Base-by-base conservation (phyloP, 179 eudicot genomes). In the Corrigiola litoralis region DNA sequence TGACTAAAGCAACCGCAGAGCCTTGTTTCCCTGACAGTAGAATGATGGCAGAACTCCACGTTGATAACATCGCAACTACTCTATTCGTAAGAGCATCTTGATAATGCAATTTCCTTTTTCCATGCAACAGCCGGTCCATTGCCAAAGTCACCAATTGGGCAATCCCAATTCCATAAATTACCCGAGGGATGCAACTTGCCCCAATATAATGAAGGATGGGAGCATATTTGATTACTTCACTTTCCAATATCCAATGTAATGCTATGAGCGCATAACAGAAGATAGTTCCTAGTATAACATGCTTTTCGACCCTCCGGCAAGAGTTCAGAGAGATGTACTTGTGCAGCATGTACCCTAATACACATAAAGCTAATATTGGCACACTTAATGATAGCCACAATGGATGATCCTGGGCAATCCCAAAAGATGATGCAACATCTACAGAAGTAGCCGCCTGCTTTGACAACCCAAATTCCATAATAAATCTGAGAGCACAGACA, bases 21-120 rank as follows among this genome's bases (percentile, higher is more conserved):
- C 99, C 99, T 80, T 90, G 99, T 73, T 77, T 94, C 48, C 97
- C 99, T 40, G 88, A 86, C 21, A 94, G 76, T 33, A 90, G 67
- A 46, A 94, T 82, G 56, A 91, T 67, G 31, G 89, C 78, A 60
- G 96, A 79, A 73, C 96, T 86, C 84, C 87, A 94, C 9, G 91
- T 80, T 61, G 87, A 84, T 73, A 90, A 29, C 92, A 91, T 76
- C 61, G 88, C 81, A 48, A 85, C 81, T 48, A 75, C 77, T 77
- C 79, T 84, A 61, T 55, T 44, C 56, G 70, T 31, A 52, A 85
- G 79, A 49, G 63, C 73, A 44, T 80, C 81, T 74, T 74, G 84
- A 72, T 60, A 65, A 68, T 76, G 69, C 33, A 60, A 53, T 20
- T 51, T 49, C 49, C 58, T 76, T 61, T 68, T 66, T 69, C 72